Evolutionary conservation across 306 rosid species (phyloP), one percentile per base, ranked within the genome.

Genomic region (Medicago arabica): DNA sequence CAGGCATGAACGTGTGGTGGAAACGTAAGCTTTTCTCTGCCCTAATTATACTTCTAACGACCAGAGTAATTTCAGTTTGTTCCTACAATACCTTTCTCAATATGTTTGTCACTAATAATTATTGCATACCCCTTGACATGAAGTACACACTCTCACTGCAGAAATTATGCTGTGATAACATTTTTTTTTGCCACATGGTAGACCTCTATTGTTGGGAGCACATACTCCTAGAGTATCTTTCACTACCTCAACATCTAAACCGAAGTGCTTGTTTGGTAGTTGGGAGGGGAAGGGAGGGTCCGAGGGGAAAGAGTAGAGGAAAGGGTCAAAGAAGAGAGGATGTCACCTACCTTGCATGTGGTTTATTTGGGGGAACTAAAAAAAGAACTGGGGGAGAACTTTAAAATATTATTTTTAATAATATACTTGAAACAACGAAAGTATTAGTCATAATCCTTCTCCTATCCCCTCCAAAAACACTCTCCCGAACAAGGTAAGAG

Each of bases 1-100:
- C 83, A 31, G 47, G 68, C 96, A 89, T 85, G 87, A 82, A 57
- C 85, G 50, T 46, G 19, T 70, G 77, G 83, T 60, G 75, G 85
- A 77, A 64, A 74, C 6, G 97, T 93, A 87, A 85, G 93, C 36
- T 57, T 44, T 60, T 74, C 61, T 66, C 10, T 60, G 5, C 75
- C 31, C 11, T 77, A 31, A 43, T 76, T 17, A 39, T 39, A 55
- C 12, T 70, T 10, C 64, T 74, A 49, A 49, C 46, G 34, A 55
- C 36, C 71, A n/a, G 16, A 31, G 38, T 50, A 65, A 55, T 49
- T 34, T 72, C 28, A 16, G 28, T 67, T 51, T 19, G 28, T 75
- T 71, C 40, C 31, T 36, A 31, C 15, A 25, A 9, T 57, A 16
- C 51, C 28, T 41, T 71, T 69, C 50, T 47, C 36, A 58, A 36